phyloP scores from a whole-genome alignment of 192 early-diverging fungal genomes.

The Neocallimastix lanati region DNA sequence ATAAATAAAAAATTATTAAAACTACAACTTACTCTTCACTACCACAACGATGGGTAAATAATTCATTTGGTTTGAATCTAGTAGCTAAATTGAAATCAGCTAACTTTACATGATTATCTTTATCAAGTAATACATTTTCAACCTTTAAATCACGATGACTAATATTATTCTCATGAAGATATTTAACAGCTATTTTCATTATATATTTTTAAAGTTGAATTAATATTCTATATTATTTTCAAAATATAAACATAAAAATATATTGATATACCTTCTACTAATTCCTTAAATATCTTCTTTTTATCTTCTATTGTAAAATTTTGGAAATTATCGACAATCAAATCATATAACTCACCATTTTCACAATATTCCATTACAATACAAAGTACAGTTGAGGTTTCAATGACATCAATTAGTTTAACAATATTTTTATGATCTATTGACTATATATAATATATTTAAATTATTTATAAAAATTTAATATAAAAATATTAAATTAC shows the following conservation, averaged over 20 bases:
- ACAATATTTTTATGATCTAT: conserved; percentile 53
- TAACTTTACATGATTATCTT: conserved; percentile 16
- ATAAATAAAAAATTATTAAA: too few species aligned
- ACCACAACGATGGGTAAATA: conserved; percentile 42
- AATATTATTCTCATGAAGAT: conserved; percentile 45
- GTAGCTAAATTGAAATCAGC: conserved; percentile 32
- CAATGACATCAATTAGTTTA: conserved; percentile 34
- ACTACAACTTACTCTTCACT: conserved; percentile 40
- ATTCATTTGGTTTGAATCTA: conserved; percentile 1
- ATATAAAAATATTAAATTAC: too few species aligned
- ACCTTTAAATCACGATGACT: conserved; percentile 46
- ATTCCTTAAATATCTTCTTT: neutral
- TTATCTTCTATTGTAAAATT: conserved; percentile 7
- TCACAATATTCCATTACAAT: conserved; percentile 50
- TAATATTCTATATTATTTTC: too few species aligned
- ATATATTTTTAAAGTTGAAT: too few species aligned
- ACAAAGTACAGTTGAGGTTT: conserved; percentile 39
- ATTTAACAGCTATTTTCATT: conserved; percentile 21
- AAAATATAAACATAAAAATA: too few species aligned
- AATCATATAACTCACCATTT: conserved; percentile 61
- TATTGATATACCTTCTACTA: conserved; percentile 20
- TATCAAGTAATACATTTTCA: conserved; percentile 21
- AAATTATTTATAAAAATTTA: too few species aligned
- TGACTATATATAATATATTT: conserved; percentile 17
- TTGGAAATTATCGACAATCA: conserved; percentile 24